Evolutionary conservation across 305 asterid species (phyloP).

Genomic region (Nicotiana rustica): DNA sequence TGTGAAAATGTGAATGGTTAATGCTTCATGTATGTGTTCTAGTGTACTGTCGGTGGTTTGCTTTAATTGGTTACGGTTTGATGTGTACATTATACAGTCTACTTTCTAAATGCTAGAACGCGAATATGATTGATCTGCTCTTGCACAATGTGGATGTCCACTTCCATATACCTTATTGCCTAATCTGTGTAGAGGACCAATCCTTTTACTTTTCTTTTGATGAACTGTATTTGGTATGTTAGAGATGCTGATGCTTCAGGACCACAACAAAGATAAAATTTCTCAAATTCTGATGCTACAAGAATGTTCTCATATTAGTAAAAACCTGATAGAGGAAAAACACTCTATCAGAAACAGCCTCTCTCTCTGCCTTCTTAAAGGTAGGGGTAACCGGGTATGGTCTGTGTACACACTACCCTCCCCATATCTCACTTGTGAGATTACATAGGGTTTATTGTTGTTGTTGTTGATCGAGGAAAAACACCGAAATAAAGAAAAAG

Average conservation of each 20-base stretch:
- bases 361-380: too few species aligned
- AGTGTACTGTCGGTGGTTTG: constrained; percentile 36
- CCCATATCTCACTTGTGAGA: too few species aligned
- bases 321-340: not conserved
- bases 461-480: not conserved
- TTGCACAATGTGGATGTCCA: constrained; percentile 32
- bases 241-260: constrained; percentile 34
- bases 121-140: constrained; percentile 28
- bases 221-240: constrained; percentile 19
- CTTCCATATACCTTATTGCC: constrained; percentile 5
- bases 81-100: constrained; percentile 42
- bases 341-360: not conserved
- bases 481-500: constrained; percentile 29
- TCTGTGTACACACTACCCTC: too few species aligned
- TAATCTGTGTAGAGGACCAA: constrained; percentile 23
- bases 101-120: constrained; percentile 35
- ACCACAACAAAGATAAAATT: constrained; percentile 18
- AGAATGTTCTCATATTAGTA: constrained; percentile 18
- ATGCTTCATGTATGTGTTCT: constrained; percentile 41
- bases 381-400: too few species aligned
- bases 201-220: constrained; percentile 33
- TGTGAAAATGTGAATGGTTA: constrained; percentile 44
- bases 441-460: too few species aligned
- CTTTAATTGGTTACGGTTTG: constrained; percentile 35
- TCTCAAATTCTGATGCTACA: not conserved